A percentile compares a stretch with the other conserved stretches of the same genome.
Conservation (phyloP, 345 rosid genomes). For the Cardamine resedifolia region DNA sequence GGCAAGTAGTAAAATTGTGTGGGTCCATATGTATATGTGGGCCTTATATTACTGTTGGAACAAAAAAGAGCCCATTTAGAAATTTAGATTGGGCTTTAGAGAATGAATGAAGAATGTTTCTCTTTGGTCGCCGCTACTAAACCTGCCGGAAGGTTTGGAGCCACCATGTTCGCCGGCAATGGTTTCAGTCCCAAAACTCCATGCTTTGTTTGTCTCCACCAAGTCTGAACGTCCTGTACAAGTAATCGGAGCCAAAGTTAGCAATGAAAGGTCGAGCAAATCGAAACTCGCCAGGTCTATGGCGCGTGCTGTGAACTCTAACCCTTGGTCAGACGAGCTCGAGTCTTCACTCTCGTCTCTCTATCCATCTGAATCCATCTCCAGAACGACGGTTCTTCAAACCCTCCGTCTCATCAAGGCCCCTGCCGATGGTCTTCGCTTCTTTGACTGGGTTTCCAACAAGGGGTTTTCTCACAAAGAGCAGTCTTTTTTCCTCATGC, state of each 20-base stretch:
- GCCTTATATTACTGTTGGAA: background rate
- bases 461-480: slow-evolving; percentile 51
- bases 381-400: slow-evolving; percentile 57
- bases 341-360: slow-evolving; percentile 59
- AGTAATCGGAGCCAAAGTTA: background rate
- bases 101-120: background rate
- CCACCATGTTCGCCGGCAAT: background rate
- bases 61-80: background rate
- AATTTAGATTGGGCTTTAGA: background rate
- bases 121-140: background rate
- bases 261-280: slow-evolving; percentile 31
- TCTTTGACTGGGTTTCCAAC: slow-evolving; percentile 61
- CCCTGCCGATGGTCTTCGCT: slow-evolving; percentile 58
- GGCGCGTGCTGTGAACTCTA: slow-evolving; percentile 56
- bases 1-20: too few species aligned
- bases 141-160: background rate
- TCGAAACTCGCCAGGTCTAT: slow-evolving; percentile 51
- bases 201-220: slow-evolving; percentile 30
- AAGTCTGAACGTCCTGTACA: background rate
- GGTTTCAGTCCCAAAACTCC: slow-evolving; percentile 8
- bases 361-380: slow-evolving; percentile 44
- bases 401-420: slow-evolving; percentile 54
- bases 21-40: background rate
- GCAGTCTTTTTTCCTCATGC: slow-evolving; percentile 62
- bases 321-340: slow-evolving; percentile 55